Percentiles rank a stretch among this genome's conserved stretches.
phyloP scores from a whole-genome alignment of 228 moss, liverwort and hornwort species.

The Sphagnum magellanicum region DNA sequence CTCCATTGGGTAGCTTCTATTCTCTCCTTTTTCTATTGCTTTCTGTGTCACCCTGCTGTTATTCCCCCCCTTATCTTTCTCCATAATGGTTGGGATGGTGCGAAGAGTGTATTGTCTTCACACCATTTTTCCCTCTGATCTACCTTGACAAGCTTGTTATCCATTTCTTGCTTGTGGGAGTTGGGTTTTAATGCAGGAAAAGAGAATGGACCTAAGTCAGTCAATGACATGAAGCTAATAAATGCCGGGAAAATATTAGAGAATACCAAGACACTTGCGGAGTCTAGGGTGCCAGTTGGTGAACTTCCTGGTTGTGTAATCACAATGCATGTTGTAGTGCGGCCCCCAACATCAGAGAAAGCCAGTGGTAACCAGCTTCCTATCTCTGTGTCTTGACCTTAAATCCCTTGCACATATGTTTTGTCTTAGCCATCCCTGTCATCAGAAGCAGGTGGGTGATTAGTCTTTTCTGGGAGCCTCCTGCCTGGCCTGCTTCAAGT shows the following conservation, averaged over 20 bases:
- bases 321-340: conserved; percentile 97
- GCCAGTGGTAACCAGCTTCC: conserved; percentile 67
- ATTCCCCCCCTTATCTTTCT: too few species aligned
- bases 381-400: conserved; percentile 13
- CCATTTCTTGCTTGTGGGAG: background rate
- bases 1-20: too few species aligned
- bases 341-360: conserved; percentile 80
- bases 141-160: too few species aligned
- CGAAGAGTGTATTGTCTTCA: too few species aligned
- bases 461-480: conserved; percentile 13
- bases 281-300: conserved; percentile 91
- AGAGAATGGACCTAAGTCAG: conserved; percentile 92
- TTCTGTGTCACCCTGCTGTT: too few species aligned
- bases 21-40: too few species aligned
- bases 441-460: background rate
- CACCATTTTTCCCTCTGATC: too few species aligned
- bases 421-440: background rate
- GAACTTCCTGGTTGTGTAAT: conserved; percentile 97
- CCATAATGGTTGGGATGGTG: too few species aligned
- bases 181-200: conserved; percentile 58
- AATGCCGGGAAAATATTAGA: conserved; percentile 97
- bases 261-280: conserved; percentile 92
- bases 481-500: background rate
- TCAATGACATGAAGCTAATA: conserved; percentile 95
- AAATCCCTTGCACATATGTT: background rate